Evolutionary conservation across 2,329 filamentous ascomycete species (phyloP), one percentile per base, ranked within the genome.

Genomic region (Pseudogymnoascus sp.): DNA sequence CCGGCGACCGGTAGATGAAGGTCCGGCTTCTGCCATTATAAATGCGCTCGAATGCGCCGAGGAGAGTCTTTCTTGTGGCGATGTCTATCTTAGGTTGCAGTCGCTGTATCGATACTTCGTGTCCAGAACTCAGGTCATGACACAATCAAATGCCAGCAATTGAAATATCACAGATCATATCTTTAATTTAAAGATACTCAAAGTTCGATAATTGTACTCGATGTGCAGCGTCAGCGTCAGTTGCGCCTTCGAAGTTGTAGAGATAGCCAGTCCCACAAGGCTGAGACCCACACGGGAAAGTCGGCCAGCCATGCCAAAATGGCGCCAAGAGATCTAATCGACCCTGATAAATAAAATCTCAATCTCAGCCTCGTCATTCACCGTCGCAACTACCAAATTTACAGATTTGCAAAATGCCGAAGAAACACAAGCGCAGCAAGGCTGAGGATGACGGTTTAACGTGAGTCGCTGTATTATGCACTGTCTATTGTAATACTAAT

Each of bases 391-490:
- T 54, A 34, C 60, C 60, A 28, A 28, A 34, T 37, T 34, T 22
- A 60, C 30, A 64, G 54, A 54, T 18, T 12, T 8, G 58, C 64
- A 75, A 62, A 34, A 95, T 95, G 90, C 90, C 90, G 73, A 90
- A 93, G 77, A 95, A 95, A 76, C 90, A 95, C 73, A 93, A 88
- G 65, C 81, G 89, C 66, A 82, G 57, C 11, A 83, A 64, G 80
- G 78, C 6, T 77, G 78, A 61, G 79, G 77, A 9, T 76, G 81
- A 86, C 63, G 76, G 77, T 57, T 77, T 77, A 14, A 77, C 77
- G 85, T 86, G 72, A 66, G 78, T 71, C 28, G 47, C 30, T 28
- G 16, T 59, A n/a, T 41, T n/a, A 20, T 28, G 14, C 16, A 22
- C 16, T 38, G 12, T 1, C n/a, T 41, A n/a, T 18, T 14, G 12